Conservation (phyloP, 208 protist species). For the Trypanosoma scelopori region DNA sequence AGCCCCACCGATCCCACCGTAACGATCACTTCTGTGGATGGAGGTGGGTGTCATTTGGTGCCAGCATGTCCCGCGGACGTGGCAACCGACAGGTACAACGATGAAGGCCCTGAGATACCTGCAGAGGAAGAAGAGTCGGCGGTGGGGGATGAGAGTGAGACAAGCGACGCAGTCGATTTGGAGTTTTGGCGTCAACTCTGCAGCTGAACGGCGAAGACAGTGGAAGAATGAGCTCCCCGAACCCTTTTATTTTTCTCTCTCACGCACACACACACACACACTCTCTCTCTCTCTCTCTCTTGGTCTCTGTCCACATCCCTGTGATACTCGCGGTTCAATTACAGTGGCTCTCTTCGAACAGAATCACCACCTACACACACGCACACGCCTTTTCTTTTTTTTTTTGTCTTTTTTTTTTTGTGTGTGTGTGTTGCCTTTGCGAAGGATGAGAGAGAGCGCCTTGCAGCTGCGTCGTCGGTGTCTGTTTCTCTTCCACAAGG, state of each 20-base stretch:
- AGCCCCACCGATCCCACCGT: slow-evolving; percentile 8
- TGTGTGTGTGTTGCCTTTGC: not conserved
- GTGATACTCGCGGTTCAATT: not conserved
- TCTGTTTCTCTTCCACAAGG: slow-evolving; percentile 61
- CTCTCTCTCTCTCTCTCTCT: slow-evolving; percentile 11
- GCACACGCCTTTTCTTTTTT: slow-evolving; percentile 6
- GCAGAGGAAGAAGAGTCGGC: not conserved
- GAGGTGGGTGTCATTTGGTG: not conserved
- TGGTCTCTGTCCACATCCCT: not conserved
- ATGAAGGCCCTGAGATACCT: not conserved
- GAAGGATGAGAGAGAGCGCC: slow-evolving; percentile 20
- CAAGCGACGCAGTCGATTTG: slow-evolving; percentile 11
- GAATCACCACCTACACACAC: no score
- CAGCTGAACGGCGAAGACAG: slow-evolving; percentile 17
- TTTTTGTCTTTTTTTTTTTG: not conserved
- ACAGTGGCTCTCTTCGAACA: not conserved
- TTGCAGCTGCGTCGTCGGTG: slow-evolving; percentile 64
- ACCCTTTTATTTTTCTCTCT: slow-evolving; percentile 1
- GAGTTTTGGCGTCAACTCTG: slow-evolving; percentile 31
- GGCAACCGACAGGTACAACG: not conserved
- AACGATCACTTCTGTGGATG: not conserved
- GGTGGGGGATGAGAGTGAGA: not conserved
- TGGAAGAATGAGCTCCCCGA: not conserved
- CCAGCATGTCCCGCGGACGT: not conserved
- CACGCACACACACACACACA: no score